Evolutionary conservation across 495 filamentous ascomycete species (phyloP).

Genomic region (Hapsidospora chrysogenum): DNA sequence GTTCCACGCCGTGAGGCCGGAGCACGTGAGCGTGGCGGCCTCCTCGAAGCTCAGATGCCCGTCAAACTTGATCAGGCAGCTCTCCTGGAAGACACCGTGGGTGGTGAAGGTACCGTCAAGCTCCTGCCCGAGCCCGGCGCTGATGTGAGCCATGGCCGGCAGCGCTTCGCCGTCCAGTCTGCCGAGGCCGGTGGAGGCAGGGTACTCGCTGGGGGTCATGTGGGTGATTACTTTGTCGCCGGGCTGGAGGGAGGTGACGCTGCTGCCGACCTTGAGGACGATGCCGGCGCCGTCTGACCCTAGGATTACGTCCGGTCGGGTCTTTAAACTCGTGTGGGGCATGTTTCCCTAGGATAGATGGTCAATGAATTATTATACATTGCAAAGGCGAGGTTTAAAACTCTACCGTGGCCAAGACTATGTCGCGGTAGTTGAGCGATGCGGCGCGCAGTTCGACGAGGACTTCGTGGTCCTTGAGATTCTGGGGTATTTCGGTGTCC

Average conservation of each 20-base stretch:
- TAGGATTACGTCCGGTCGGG: background rate
- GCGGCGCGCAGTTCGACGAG: constrained; percentile 24
- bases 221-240: no score
- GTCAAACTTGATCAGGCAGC: constrained; percentile 12
- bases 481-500: no score
- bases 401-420: constrained; percentile 23
- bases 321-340: constrained; percentile 16
- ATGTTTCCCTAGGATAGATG: constrained; percentile 18
- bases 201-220: background rate
- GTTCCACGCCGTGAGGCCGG: constrained; percentile 25
- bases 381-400: constrained; percentile 22
- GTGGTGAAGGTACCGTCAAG: constrained; percentile 22
- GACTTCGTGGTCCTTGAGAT: no score
- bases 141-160: background rate
- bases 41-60: constrained; percentile 20
- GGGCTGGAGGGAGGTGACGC: background rate
- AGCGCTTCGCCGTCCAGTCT: background rate
- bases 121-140: constrained; percentile 16
- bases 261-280: background rate
- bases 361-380: constrained; percentile 11
- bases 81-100: constrained; percentile 17
- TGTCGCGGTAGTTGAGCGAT: constrained; percentile 23
- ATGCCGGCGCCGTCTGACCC: background rate
- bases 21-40: constrained; percentile 20
- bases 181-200: background rate